Conservation (phyloP, 2,329 filamentous ascomycete species). For the Nakataea oryzae region DNA sequence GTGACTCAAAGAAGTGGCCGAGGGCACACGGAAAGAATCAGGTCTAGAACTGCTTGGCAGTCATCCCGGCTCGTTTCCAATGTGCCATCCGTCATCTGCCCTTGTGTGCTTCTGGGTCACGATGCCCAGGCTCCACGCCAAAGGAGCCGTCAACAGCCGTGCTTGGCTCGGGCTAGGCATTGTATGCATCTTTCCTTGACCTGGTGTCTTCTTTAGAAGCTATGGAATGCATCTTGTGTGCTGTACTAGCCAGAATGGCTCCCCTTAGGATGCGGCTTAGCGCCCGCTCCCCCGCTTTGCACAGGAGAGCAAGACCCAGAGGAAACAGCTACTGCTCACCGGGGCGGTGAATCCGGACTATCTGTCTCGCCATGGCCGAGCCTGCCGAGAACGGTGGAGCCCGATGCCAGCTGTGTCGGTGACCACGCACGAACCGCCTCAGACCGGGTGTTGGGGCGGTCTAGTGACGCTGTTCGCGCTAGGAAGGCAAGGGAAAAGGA, state of each 20-base stretch:
- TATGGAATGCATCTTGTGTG: neutral
- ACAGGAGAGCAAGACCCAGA: neutral
- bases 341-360: neutral
- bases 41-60: neutral
- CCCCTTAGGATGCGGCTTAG: neutral
- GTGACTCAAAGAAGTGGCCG: neutral
- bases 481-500: neutral
- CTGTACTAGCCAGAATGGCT: neutral
- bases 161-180: neutral
- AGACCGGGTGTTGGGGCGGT: neutral
- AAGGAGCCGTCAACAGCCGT: neutral
- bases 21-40: neutral
- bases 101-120: too few relatives aligned
- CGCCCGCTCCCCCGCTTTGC: too few relatives aligned
- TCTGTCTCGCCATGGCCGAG: neutral
- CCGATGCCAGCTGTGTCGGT: neutral
- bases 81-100: neutral
- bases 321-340: neutral
- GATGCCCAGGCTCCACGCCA: neutral
- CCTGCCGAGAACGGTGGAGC: neutral
- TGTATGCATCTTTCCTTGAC: neutral
- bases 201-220: neutral
- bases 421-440: neutral
- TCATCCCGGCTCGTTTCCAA: neutral
- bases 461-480: neutral